Conservation (phyloP, 192 early-diverging fungal species). For the Coemansia brasiliensis region DNA sequence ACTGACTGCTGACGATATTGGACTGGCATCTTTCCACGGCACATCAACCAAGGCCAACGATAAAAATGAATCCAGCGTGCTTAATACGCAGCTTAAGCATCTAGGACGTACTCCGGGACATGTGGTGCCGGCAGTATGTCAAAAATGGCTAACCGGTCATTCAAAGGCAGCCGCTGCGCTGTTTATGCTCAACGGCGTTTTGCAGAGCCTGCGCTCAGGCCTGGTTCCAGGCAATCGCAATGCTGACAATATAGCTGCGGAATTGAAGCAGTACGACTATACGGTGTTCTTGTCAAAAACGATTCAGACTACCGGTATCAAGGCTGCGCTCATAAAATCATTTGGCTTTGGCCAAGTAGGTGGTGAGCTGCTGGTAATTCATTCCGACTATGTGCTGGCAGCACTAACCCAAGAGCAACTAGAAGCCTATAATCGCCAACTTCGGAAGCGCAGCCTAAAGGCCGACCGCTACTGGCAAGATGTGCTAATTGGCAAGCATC, state of each 20-base stretch:
- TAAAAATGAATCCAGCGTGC: conserved; percentile 87
- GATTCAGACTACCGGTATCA: conserved; percentile 67
- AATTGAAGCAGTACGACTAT: conserved; percentile 75
- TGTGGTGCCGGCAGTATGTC: conserved; percentile 76
- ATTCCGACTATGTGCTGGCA: conserved; percentile 68
- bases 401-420: conserved; percentile 9
- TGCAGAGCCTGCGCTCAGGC: conserved; percentile 82
- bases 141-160: conserved; percentile 90
- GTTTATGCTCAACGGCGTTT: conserved; percentile 91
- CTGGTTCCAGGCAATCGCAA: conserved; percentile 93
- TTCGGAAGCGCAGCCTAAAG: conserved; percentile 6
- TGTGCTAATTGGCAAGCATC: conserved; percentile 33
- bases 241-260: conserved; percentile 48
- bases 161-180: conserved; percentile 90
- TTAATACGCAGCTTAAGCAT: conserved; percentile 84
- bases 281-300: conserved; percentile 75
- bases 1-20: conserved; percentile 87
- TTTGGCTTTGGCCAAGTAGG: conserved; percentile 77
- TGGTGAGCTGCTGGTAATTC: conserved; percentile 64
- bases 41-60: conserved; percentile 94
- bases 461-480: conserved; percentile 42
- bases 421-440: conserved; percentile 21
- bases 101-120: conserved; percentile 86
- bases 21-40: conserved; percentile 76
- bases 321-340: conserved; percentile 66